These are phyloP conservation scores for Angomonas deanei DNA, from an alignment of 208 protist genomes.

Conservation along the genomic window DNA sequence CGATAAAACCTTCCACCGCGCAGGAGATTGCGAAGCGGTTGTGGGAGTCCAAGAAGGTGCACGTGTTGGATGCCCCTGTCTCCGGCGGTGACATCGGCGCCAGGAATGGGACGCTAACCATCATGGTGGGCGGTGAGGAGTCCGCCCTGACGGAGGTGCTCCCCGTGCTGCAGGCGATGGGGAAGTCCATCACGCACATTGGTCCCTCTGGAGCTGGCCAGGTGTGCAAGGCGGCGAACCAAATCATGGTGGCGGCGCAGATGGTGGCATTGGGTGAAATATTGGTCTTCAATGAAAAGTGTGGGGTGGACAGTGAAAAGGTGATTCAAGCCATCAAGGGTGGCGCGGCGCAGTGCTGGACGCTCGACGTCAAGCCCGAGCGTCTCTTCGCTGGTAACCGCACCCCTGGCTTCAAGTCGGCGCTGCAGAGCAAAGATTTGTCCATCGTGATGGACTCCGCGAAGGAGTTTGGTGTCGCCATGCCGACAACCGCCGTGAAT, in stretches of 20 bases:
- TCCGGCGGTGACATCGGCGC: slow-evolving; percentile 94
- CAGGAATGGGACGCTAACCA: slow-evolving; percentile 87
- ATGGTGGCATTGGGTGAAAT: slow-evolving; percentile 95
- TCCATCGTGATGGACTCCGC: slow-evolving; percentile 91
- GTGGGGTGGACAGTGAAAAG: slow-evolving; percentile 72
- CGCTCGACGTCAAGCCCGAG: slow-evolving; percentile 87
- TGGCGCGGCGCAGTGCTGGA: slow-evolving; percentile 92
- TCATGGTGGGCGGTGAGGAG: slow-evolving; percentile 93
- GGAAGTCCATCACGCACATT: slow-evolving; percentile 84
- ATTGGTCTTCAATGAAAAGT: slow-evolving; percentile 91
- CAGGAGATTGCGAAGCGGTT: slow-evolving; percentile 75
- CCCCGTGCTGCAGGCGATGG: slow-evolving; percentile 79
- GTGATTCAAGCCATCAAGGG: slow-evolving; percentile 85
- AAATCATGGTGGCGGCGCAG: slow-evolving; percentile 92
- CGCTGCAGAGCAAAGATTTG: slow-evolving; percentile 94
- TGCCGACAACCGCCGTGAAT: slow-evolving; percentile 89
- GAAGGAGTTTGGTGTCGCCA: slow-evolving; percentile 75
- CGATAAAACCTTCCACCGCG: slow-evolving; percentile 91
- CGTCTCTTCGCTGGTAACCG: slow-evolving; percentile 92
- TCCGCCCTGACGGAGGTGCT: slow-evolving; percentile 52
- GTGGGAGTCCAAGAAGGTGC: slow-evolving; percentile 69
- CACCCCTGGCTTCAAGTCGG: slow-evolving; percentile 92
- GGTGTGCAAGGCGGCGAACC: slow-evolving; percentile 95
- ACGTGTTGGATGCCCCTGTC: slow-evolving; percentile 92
- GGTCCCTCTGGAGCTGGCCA: slow-evolving; percentile 88